A percentile compares a stretch with the other conserved stretches of the same genome.
Evolutionary conservation across 2,329 filamentous ascomycete genomes (phyloP).

Genomic region (Curvularia sp.): DNA sequence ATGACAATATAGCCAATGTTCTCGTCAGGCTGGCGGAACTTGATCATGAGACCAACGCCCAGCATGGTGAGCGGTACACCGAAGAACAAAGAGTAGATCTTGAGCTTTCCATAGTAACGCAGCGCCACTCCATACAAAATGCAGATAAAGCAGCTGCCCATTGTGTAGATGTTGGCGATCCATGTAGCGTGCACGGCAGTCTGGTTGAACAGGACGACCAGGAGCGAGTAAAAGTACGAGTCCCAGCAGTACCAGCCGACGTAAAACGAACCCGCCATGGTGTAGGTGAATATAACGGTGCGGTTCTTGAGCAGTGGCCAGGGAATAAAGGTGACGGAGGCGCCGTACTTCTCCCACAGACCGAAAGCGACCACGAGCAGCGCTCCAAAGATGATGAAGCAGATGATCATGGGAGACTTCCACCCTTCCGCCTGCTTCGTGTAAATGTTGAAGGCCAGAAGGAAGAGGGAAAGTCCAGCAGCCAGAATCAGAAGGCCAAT

Average conservation of each 20-base stretch:
- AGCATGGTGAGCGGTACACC: conserved; percentile 45
- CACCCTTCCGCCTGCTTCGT: conserved; percentile 43
- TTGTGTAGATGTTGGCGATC: conserved; percentile 51
- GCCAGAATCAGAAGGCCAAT: conserved; percentile 67
- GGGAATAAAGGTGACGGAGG: conserved; percentile 53
- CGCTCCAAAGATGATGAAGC: conserved; percentile 51
- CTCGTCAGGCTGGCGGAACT: conserved; percentile 47
- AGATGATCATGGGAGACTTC: conserved; percentile 51
- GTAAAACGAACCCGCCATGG: conserved; percentile 53
- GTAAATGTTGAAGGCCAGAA: conserved; percentile 71
- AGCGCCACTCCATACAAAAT: conserved; percentile 41
- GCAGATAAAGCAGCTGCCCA: conserved; percentile 44
- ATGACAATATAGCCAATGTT: conserved; percentile 46
- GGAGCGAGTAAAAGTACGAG: conserved; percentile 52
- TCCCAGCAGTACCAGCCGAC: conserved; percentile 50
- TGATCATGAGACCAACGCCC: conserved; percentile 48
- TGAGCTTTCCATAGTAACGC: conserved; percentile 40
- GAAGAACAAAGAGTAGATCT: conserved; percentile 38
- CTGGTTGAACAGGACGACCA: conserved; percentile 51
- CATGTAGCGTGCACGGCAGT: conserved; percentile 46
- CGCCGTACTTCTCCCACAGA: conserved; percentile 52
- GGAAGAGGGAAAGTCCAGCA: conserved; percentile 67
- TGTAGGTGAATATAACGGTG: conserved; percentile 62
- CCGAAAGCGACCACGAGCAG: conserved; percentile 48
- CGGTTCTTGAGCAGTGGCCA: conserved; percentile 58